Conservation (phyloP, 257 asterid species). For the Solanum medicagineum region DNA sequence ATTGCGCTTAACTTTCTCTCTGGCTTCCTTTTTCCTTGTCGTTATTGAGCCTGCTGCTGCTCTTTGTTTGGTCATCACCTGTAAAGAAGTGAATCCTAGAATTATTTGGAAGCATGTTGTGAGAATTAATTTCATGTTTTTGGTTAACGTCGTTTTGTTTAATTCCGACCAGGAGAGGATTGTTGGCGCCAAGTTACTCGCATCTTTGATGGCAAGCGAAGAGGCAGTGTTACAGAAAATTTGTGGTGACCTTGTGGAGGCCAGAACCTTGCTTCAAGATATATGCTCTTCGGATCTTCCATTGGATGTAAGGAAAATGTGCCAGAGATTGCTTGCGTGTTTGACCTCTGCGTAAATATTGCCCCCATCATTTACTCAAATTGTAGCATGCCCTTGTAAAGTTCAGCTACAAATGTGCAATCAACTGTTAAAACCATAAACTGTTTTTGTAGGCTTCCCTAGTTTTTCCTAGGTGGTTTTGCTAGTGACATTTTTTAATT, state of each 20-base stretch:
- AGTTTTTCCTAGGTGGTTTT: not conserved
- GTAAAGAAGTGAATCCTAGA: not conserved
- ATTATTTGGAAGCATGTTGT: not conserved
- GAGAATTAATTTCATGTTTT: not conserved
- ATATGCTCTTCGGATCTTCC: slow-evolving; percentile 34
- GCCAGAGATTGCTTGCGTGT: slow-evolving; percentile 56
- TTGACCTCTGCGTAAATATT: slow-evolving; percentile 23
- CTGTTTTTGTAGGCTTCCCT: not conserved
- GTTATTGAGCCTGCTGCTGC: not conserved
- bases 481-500: not conserved
- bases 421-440: not conserved
- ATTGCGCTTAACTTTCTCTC: not conserved
- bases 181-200: slow-evolving; percentile 58
- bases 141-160: not conserved
- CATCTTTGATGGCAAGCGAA: slow-evolving; percentile 67
- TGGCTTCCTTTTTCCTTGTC: not conserved
- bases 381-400: not conserved
- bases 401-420: not conserved
- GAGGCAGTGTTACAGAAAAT: slow-evolving; percentile 53
- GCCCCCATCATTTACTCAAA: not conserved
- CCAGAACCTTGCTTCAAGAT: slow-evolving; percentile 38
- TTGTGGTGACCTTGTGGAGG: slow-evolving; percentile 42
- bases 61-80: not conserved
- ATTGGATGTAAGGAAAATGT: slow-evolving; percentile 38
- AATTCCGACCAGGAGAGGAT: slow-evolving; percentile 45